Evolutionary conservation across 345 rosid genomes (phyloP), one percentile per base, ranked within the genome.

Genomic region (Hibiscus tridactylites): DNA sequence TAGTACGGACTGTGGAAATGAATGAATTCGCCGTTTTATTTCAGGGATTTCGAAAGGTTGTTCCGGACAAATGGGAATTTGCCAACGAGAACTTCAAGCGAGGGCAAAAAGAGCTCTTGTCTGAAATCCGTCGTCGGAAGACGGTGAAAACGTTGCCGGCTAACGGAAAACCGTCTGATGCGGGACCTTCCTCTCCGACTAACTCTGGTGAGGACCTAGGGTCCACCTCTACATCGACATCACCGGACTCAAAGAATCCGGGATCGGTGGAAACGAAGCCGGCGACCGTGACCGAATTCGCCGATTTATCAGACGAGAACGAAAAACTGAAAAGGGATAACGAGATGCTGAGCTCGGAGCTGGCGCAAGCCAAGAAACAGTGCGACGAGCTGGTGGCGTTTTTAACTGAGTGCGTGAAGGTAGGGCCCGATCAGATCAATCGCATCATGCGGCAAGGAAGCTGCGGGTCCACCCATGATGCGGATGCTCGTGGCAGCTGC

Each of bases 31-130:
- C 31, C 5, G 13, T 19, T 35, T 5, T 56, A 10, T 21, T 56
- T 4, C 76, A 90, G 96, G 96, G 96, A 21, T 90, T 90, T 54
- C 82, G 90, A 11, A 90, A 88, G 79, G 80, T 83, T 46, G 96
- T 88, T 64, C 89, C 93, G 15, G 96, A 91, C 68, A 91, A 91
- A 83, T 88, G 96, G 96, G 96, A 91, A 60, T 91, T 91, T 44
- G 88, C 89, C 12, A 91, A 91, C 81, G 91, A 91, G 35, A 70
- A 83, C 73, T 91, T 91, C 83, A 79, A 80, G 19, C 80, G 83
- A 74, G 96, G 85, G 50, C 79, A 83, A 3, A 87, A 77, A 26
- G 89, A 88, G 19, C 80, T 84, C 13, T 61, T 88, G 29, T 29
- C 83, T 6, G 89, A 81, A 15, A 87, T 89, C 52, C 80, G 84